Evolutionary conservation across 768 basidiomycete genomes (phyloP), one percentile per base, ranked within the genome.

Genomic region (Strobilomyces dryophilus): DNA sequence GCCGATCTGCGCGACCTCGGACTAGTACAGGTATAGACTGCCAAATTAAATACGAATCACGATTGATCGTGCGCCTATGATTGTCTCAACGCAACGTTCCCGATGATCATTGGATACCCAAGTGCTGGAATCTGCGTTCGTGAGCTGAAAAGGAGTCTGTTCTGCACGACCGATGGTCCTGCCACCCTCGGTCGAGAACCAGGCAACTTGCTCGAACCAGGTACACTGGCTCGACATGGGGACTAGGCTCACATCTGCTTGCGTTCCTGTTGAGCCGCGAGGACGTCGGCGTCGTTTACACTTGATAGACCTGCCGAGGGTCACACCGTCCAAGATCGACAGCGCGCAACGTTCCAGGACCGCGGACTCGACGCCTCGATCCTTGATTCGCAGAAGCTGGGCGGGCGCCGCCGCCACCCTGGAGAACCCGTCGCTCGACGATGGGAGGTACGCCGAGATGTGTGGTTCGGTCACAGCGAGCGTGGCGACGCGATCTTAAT

Each of bases 401-500:
- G 68, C 71, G 52, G 69, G 66, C 5, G 65, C 70, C 45, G 51
- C 62, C 3, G 18, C n/a, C n/a, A n/a, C 61, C 0, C 55, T 46
- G 14, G 48, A 48, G 17, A 43, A 63, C n/a, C 60, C 70, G 27
- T 66, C 62, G 17, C 51, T 74, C 12, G 56, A 61, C 29, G 39
- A 53, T 45, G 21, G 39, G 20, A 47, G 58, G 3, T 71, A 66
- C 43, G 53, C 49, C 11, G 51, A 66, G 68, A 55, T 76, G 9
- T 63, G 63, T 14, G 52, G 58, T 18, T 60, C 60, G 8, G 61
- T 73, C 7, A 76, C 68, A 0, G 49, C 55, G 14, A 71, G 76
- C 77, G 8, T 80, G 79, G 80, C 68, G 66, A 1, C 66, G 81
- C 20, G 76, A 81, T 61, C 79, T 83, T 64, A 79, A 78, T 52